Evolutionary conservation across 768 basidiomycete genomes (phyloP).

Genomic region (Agrocybe chaxingu): DNA sequence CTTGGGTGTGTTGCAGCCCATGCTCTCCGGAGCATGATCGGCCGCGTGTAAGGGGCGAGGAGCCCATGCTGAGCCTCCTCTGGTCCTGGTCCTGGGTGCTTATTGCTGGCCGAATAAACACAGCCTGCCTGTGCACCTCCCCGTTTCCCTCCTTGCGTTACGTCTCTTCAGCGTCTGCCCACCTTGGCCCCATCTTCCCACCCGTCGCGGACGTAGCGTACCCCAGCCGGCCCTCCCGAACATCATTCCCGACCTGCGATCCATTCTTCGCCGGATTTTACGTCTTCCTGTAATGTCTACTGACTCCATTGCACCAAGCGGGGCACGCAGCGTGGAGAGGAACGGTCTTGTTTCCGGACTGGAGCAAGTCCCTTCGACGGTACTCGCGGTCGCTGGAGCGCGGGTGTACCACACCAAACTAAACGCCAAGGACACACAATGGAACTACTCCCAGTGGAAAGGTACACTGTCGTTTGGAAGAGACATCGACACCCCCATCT

Average conservation of each 20-base stretch:
- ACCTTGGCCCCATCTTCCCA: no score
- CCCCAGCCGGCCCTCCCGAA: no score
- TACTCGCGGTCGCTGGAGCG: conserved; percentile 52
- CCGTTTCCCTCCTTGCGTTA: no score
- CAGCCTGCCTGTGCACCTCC: no score
- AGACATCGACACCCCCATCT: conserved; percentile 33
- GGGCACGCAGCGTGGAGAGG: conserved; percentile 15
- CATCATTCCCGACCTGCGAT: no score
- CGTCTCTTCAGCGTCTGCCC: no score
- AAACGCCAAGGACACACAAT: conserved; percentile 38
- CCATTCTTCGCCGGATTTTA: not conserved
- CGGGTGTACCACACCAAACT: conserved; percentile 64
- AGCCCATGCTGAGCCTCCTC: conserved; percentile 1
- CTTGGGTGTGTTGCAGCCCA: not conserved
- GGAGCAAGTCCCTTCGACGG: conserved; percentile 32
- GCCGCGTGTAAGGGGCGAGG: conserved; percentile 3
- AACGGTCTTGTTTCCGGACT: conserved; percentile 24
- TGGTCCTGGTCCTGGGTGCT: not conserved
- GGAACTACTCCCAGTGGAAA: conserved; percentile 58
- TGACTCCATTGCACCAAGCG: conserved; percentile 11
- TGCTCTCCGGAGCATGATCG: not conserved
- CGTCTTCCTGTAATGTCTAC: conserved; percentile 11
- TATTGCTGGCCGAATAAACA: not conserved
- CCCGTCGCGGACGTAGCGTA: no score
- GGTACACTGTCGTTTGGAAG: conserved; percentile 58